Conservation (phyloP, 164 flowering plant genomes). For the Liquidambar formosana region DNA sequence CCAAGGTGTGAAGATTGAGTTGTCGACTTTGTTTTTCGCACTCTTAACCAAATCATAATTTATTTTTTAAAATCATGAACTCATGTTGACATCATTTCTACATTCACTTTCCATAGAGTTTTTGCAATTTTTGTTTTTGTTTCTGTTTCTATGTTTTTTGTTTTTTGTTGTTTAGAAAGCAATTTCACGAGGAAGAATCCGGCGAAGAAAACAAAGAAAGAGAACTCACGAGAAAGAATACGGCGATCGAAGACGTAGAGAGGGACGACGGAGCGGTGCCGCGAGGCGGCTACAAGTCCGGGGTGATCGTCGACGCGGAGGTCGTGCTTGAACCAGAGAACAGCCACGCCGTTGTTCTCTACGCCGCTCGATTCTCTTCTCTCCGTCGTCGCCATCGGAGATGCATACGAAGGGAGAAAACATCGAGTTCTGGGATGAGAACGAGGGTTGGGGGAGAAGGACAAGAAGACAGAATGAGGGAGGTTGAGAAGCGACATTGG, state of each 20-base stretch:
- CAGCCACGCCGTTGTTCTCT: constrained; percentile 35
- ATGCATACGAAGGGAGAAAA: background rate
- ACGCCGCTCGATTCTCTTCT: constrained; percentile 6
- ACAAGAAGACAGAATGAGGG: constrained; percentile 25
- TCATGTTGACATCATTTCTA: too few species aligned
- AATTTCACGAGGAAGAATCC: too few species aligned
- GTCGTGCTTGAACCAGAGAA: constrained; percentile 90
- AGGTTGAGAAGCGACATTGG: constrained; percentile 33
- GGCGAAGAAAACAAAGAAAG: constrained; percentile 1
- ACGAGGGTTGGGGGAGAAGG: constrained; percentile 1
- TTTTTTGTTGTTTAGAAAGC: too few species aligned
- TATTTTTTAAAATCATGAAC: too few species aligned
- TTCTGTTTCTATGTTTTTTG: too few species aligned
- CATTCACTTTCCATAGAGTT: background rate
- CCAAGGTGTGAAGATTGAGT: background rate
- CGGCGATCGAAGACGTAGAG: constrained; percentile 81
- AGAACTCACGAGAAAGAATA: constrained; percentile 65
- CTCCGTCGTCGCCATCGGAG: background rate
- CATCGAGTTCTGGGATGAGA: constrained; percentile 7
- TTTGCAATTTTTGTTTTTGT: too few species aligned
- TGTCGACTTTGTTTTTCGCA: too few species aligned
- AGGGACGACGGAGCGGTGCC: constrained; percentile 49
- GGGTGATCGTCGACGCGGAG: constrained; percentile 85
- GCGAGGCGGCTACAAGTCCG: constrained; percentile 65
- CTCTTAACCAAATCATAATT: too few species aligned